Conservation (phyloP, 768 basidiomycete genomes). For the Auricularia sp. region DNA sequence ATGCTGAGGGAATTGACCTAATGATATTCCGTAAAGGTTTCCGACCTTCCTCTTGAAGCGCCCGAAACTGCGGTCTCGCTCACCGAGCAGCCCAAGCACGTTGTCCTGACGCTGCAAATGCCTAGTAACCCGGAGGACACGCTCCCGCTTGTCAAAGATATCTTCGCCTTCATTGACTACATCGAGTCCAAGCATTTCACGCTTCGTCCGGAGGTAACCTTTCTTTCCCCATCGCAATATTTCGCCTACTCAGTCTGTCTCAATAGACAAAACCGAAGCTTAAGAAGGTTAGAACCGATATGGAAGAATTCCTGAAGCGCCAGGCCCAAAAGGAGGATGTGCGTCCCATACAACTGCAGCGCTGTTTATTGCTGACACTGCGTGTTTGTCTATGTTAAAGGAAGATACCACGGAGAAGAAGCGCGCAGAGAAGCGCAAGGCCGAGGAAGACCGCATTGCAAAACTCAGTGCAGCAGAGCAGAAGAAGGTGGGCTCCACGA, state of each 20-base stretch:
- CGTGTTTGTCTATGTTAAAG: conserved; percentile 5
- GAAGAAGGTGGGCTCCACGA: conserved; percentile 49
- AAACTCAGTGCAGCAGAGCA: conserved; percentile 72
- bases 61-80: conserved; percentile 44
- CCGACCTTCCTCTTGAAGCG: conserved; percentile 74
- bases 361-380: background rate
- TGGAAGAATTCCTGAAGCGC: conserved; percentile 58
- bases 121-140: conserved; percentile 46
- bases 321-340: conserved; percentile 67
- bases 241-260: background rate
- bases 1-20: conserved; percentile 3
- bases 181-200: conserved; percentile 37
- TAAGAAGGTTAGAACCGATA: conserved; percentile 59
- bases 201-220: conserved; percentile 56
- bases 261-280: conserved; percentile 59
- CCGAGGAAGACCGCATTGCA: conserved; percentile 62
- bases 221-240: background rate
- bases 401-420: conserved; percentile 53
- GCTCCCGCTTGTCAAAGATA: conserved; percentile 48
- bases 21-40: conserved; percentile 37
- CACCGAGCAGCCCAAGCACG: conserved; percentile 54
- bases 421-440: conserved; percentile 60
- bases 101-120: conserved; percentile 56
- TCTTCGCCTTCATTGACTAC: conserved; percentile 70
- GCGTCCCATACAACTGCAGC: conserved; percentile 9